Evolutionary conservation across 176 grass and related monocot species (phyloP).

Genomic region (Oryza brachyantha): DNA sequence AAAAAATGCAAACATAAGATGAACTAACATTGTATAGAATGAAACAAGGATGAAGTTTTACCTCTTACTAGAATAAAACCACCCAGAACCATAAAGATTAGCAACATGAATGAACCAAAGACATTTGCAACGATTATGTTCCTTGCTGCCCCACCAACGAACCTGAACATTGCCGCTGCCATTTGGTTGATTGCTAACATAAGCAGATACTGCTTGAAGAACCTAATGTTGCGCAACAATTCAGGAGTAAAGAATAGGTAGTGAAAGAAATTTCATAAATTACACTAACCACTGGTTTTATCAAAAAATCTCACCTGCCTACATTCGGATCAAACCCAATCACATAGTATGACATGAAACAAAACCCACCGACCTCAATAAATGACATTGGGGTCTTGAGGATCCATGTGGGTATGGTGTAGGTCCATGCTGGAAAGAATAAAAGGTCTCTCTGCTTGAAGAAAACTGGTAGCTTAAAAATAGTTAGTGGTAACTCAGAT

Average conservation of each 20-base stretch:
- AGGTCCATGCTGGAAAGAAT: conserved; percentile 95
- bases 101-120: conserved; percentile 64
- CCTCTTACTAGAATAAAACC: conserved; percentile 76
- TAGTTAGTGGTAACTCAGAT: conserved; percentile 59
- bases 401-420: conserved; percentile 82
- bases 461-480: conserved; percentile 85
- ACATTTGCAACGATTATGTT: conserved; percentile 80
- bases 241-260: background rate
- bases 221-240: conserved; percentile 32
- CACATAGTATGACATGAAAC: conserved; percentile 82
- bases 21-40: background rate
- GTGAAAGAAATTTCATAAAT: background rate
- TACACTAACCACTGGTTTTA: conserved; percentile 1
- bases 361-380: conserved; percentile 68
- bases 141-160: conserved; percentile 56
- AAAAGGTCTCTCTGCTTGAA: conserved; percentile 91
- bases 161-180: conserved; percentile 62
- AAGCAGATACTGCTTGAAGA: conserved; percentile 92
- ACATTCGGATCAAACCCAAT: conserved; percentile 83
- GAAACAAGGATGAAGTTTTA: conserved; percentile 24
- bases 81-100: conserved; percentile 70
- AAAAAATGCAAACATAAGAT: background rate
- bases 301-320: conserved; percentile 57
- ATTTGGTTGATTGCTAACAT: conserved; percentile 67
- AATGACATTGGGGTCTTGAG: conserved; percentile 78